Base-by-base conservation (phyloP, 805 yeast genomes). In the Crinitomyces ghanaensis region DNA sequence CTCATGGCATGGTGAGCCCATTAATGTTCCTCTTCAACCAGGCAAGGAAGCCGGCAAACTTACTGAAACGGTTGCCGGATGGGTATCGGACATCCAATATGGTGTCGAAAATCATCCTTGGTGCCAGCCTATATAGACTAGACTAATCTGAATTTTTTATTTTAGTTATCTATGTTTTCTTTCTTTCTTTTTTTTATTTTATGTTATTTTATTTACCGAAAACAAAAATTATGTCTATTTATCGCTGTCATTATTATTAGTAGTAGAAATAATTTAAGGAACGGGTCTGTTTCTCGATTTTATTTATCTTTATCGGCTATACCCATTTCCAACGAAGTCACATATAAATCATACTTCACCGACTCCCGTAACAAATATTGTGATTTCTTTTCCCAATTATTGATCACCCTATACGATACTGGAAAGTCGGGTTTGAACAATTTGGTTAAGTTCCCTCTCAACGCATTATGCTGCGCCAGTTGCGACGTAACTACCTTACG, bases 71-170 rank as follows among this genome's bases (percentile, higher is more conserved):
- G 68, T 91, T 41, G 79, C 83, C 37, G 62, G 72, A 39, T 88
- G 97, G 97, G 81, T 88, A 49, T 72, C 74, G 42, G 79, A 75
- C 42, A 74, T 88, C 45, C 97, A 88, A 63, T 91, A 91, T 60
- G 98, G 97, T 48, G 72, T 67, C 40, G 78, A 65, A 38, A 75
- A 74, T 49, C 75, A 73, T 40, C 62, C 67, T 43, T 74, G 50
- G 50, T 35, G 43, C 17, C 22, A 25, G 21, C 34, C 33, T 18
- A 40, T 40, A 16, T 33, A 31, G n/a, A n/a, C n/a, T n/a, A n/a
- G n/a, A n/a, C n/a, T n/a, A n/a, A n/a, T n/a, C n/a, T n/a, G n/a
- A n/a, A n/a, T n/a, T n/a, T n/a, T n/a, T n/a, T n/a, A n/a, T n/a
- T n/a, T n/a, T n/a, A n/a, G n/a, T n/a, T n/a, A n/a, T n/a, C n/a